Evolutionary conservation across 2,329 filamentous ascomycete genomes (phyloP), one percentile per base, ranked within the genome.

Genomic region (Colletotrichum cereale): DNA sequence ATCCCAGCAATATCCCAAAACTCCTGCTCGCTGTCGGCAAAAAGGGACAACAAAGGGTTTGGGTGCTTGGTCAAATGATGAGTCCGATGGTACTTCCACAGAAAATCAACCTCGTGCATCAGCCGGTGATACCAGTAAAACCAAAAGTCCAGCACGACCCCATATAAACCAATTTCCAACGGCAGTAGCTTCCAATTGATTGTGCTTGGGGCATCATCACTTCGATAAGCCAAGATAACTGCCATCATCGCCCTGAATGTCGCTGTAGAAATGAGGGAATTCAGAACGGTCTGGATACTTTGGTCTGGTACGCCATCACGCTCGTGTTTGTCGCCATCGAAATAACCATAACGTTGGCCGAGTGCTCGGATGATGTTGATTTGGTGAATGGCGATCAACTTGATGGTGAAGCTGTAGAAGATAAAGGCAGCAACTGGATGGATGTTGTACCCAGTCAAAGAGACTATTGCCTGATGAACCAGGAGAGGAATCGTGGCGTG

Each of bases 51-150:
- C 0, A 85, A 78, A 8, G 82, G 81, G 57, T 82, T 84, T 5
- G 83, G 83, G 65, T 85, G 83, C 71, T 84, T 84, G 52, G 82
- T 84, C 11, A 85, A 75, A 73, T 85, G 83, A 65, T 85, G 83
- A 0, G 82, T 84, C 61, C 82, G 80, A 76, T 85, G 83, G 70
- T 79, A 84, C 55, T 82, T 79, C 83, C 83, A 85, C 16, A 85
- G 77, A 1, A 68, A 74, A 24, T 78, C 75, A 21, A 82, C 60
- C 63, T 84, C 82, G 69, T 85, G 83, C 80, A 83, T 84, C 21
- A 78, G 55, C 3, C 83, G 80, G 71, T 84, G 82, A 68, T 84
- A 84, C 78, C 80, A 78, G 75, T 84, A 84, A 74, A 83, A 84
- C 82, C 82, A 85, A 58, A 84, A 83, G 73, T 85, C 83, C 7